Conservation (phyloP, 2,329 filamentous ascomycete genomes). For the Decorospora gaudefroyi region DNA sequence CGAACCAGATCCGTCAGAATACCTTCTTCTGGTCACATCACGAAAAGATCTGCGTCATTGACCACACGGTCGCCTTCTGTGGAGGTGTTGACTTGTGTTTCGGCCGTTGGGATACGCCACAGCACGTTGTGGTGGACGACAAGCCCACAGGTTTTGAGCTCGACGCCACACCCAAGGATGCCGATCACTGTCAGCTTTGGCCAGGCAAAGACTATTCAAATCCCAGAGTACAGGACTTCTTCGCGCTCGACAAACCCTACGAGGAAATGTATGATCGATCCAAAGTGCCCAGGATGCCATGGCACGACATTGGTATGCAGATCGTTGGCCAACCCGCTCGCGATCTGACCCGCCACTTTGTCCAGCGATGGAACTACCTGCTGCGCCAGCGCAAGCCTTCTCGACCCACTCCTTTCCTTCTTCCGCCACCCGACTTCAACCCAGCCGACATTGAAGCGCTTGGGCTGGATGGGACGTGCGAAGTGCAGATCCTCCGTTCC, state of each 20-base stretch:
- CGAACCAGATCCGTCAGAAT: constrained; percentile 97
- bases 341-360: constrained; percentile 92
- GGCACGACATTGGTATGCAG: constrained; percentile 98
- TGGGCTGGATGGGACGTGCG: constrained; percentile 89
- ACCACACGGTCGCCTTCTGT: constrained; percentile 93
- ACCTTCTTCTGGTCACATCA: constrained; percentile 99
- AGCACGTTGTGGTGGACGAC: constrained; percentile 88
- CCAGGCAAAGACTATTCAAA: constrained; percentile 99
- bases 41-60: constrained; percentile 96
- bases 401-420: constrained; percentile 86
- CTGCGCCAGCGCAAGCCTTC: constrained; percentile 91
- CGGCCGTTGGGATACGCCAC: constrained; percentile 94
- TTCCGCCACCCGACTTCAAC: constrained; percentile 91
- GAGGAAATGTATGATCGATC: constrained; percentile 98
- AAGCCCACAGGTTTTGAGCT: constrained; percentile 93
- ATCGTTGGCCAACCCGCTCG: constrained; percentile 93
- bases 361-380: constrained; percentile 97
- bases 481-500: constrained; percentile 93
- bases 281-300: constrained; percentile 90
- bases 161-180: constrained; percentile 72
- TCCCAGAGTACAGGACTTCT: constrained; percentile 93
- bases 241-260: constrained; percentile 87
- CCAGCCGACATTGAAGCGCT: constrained; percentile 82
- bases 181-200: constrained; percentile 93
- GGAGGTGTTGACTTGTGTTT: constrained; percentile 97